Evolutionary conservation across 495 filamentous ascomycete genomes (phyloP).

Genomic region (Aspergillus conjunctus): DNA sequence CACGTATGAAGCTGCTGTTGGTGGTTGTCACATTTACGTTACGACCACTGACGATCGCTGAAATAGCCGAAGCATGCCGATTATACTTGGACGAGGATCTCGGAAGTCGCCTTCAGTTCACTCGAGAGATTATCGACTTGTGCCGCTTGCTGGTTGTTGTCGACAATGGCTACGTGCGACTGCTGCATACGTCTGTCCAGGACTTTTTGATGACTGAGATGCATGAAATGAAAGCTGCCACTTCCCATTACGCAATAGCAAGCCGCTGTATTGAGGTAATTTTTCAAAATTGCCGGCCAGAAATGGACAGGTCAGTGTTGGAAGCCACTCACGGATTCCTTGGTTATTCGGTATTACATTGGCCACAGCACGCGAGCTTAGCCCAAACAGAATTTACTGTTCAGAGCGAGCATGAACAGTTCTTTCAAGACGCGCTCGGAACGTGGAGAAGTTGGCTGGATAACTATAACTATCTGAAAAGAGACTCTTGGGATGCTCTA

Average conservation of each 20-base stretch:
- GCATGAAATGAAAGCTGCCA: background rate
- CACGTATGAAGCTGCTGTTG: slow-evolving; percentile 13
- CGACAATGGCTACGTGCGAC: slow-evolving; percentile 20
- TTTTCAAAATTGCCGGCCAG: slow-evolving; percentile 1
- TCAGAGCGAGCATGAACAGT: slow-evolving; percentile 3
- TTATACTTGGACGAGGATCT: slow-evolving; percentile 22
- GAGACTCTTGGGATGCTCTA: background rate
- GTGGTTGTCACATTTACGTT: slow-evolving; percentile 11
- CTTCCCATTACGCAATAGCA: background rate
- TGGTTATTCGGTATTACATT: slow-evolving; percentile 8
- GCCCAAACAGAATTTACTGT: slow-evolving; percentile 2
- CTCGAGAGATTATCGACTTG: slow-evolving; percentile 18
- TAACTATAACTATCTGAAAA: background rate
- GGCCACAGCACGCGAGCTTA: slow-evolving; percentile 4
- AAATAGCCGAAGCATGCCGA: slow-evolving; percentile 21
- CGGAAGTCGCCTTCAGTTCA: slow-evolving; percentile 15
- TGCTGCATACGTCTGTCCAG: slow-evolving; percentile 18
- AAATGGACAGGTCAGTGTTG: background rate
- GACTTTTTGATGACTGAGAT: slow-evolving; percentile 19
- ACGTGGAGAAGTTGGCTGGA: background rate
- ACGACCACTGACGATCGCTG: slow-evolving; percentile 17
- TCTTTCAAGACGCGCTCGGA: background rate
- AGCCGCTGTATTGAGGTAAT: slow-evolving; percentile 9
- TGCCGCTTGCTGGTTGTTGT: slow-evolving; percentile 23
- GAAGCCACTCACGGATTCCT: slow-evolving; percentile 4